Evolutionary conservation across 768 basidiomycete genomes (phyloP), one percentile per base, ranked within the genome.

Genomic region (Leccinellum rugosiceps): DNA sequence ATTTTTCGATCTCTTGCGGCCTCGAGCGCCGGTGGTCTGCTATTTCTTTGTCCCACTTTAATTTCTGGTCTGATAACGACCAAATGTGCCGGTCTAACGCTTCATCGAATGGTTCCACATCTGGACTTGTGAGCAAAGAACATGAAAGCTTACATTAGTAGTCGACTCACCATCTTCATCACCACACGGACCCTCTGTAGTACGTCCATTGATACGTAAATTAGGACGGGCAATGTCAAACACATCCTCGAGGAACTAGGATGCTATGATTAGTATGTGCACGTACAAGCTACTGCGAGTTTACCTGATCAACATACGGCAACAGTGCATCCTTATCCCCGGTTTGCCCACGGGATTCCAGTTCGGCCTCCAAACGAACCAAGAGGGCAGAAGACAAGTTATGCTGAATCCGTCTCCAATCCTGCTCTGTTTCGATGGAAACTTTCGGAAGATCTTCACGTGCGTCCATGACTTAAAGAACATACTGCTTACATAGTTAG

Each of bases 71-170:
- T 43, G 88, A 85, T 19, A 94, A 71, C 1, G 87, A 86, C 87
- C 88, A 92, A 46, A 94, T 87, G 46, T 83, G 82, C 50, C 90
- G 76, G 68, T 95, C 93, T 31, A 96, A 81, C 2, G 83, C 84
- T 71, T 96, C 92, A 65, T 96, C 92, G 69, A 94, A 96, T 3
- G 84, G 80, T 65, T 94, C 90, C 62, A 84, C 83, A 45, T 85
- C 85, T 87, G 59, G n/a, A 17, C 15, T 25, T 25, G 30, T 65
- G 15, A 64, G 25, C 21, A 41, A 31, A 31, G 23, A 11, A 21
- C 9, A 46, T 10, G 32, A 26, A 46, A 50, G 11, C 49, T 47
- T 17, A 45, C 3, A 43, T 49, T 55, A 59, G 23, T 44, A 26
- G 31, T 35, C n/a, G 1, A 50, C 72, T 52, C 51, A 83, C 87